These are phyloP conservation scores for Nakataea oryzae DNA, from an alignment of 2,329 filamentous ascomycete species.

Conservation along the genomic window DNA sequence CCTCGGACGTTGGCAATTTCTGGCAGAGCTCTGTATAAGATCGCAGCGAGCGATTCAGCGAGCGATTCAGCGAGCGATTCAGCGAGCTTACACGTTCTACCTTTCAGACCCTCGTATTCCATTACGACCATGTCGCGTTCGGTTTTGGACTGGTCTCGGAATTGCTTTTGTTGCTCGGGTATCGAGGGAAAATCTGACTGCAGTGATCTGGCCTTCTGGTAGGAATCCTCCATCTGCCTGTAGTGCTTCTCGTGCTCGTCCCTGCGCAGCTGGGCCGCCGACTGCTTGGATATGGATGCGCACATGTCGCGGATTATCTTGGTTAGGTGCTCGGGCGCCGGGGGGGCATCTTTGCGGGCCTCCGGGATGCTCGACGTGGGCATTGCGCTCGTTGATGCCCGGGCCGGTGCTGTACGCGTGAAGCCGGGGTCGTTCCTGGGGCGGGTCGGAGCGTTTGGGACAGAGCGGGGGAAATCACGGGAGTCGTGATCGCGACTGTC, in stretches of 20 bases:
- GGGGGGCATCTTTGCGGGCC: background rate
- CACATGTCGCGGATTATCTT: background rate
- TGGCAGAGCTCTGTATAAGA: background rate
- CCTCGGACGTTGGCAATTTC: background rate
- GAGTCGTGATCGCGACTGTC: background rate
- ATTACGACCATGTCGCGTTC: background rate
- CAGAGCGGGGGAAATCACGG: no score
- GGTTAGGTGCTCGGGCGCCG: background rate
- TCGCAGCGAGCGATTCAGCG: background rate
- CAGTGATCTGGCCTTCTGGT: background rate
- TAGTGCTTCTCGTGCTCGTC: background rate
- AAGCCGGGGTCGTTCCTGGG: background rate
- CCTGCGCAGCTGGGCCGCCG: background rate
- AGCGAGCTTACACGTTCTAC: background rate
- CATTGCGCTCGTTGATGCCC: background rate
- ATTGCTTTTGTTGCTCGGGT: background rate
- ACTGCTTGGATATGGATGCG: background rate
- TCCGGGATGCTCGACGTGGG: background rate
- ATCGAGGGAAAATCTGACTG: constrained; percentile 7
- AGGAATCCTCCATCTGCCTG: constrained; percentile 2
- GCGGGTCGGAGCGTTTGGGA: background rate
- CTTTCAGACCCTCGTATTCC: background rate
- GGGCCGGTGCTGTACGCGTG: no score
- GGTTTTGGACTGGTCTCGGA: background rate
- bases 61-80: background rate